Percentiles rank a stretch among this genome's conserved stretches.
Evolutionary conservation across 2,329 filamentous ascomycete species (phyloP).

Genomic region (Alternaria viburni): DNA sequence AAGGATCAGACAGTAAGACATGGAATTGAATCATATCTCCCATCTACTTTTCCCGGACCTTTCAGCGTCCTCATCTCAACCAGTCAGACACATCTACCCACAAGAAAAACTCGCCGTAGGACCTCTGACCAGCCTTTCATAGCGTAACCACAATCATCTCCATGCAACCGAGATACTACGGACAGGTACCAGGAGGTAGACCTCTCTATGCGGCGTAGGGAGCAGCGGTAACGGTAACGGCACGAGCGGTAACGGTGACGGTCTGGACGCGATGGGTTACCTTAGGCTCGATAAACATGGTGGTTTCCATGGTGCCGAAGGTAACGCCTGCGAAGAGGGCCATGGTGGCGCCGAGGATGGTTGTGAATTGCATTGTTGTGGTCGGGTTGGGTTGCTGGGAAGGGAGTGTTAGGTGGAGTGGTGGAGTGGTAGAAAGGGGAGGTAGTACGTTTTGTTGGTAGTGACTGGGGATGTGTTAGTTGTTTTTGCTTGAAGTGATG

Average conservation of each 20-base stretch:
- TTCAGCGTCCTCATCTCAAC: background rate
- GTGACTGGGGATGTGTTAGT: background rate
- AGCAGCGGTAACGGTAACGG: background rate
- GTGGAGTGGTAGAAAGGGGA: background rate
- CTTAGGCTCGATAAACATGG: background rate
- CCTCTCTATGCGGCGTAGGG: background rate
- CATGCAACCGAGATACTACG: background rate
- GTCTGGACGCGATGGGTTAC: background rate
- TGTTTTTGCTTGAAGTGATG: background rate
- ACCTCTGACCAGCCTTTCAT: background rate
- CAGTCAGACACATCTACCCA: background rate
- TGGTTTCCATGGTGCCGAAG: background rate
- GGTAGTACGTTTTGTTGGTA: background rate
- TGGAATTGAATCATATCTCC: background rate
- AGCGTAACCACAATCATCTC: background rate
- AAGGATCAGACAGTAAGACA: background rate
- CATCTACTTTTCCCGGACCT: background rate
- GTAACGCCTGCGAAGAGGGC: background rate
- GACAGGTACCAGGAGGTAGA: background rate
- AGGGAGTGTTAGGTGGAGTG: background rate
- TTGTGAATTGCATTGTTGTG: slow-evolving; percentile 3
- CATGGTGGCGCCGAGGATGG: background rate
- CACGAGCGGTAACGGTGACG: background rate
- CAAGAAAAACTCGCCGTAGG: background rate
- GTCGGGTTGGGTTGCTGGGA: background rate